Conservation (phyloP, 768 basidiomycete species). For the Holtermanniella nyarrowii region DNA sequence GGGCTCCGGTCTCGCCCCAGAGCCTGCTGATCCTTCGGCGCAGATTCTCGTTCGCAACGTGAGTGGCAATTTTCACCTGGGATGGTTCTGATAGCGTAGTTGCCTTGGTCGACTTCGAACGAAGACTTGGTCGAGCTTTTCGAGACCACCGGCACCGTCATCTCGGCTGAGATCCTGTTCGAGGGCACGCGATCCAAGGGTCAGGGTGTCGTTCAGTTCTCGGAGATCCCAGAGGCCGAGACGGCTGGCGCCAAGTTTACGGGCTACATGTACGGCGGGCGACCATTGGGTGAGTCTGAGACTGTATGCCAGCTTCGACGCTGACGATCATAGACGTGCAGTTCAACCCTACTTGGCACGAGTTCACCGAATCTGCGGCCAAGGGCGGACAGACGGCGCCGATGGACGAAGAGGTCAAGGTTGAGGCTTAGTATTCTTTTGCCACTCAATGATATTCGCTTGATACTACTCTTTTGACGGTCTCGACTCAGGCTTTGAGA, state of each 20-base stretch:
- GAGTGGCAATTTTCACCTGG: constrained; percentile 43
- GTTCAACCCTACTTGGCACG: constrained; percentile 93
- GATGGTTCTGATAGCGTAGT: constrained; percentile 43
- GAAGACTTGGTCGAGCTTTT: constrained; percentile 97
- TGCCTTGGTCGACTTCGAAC: constrained; percentile 98
- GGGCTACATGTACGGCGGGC: constrained; percentile 86
- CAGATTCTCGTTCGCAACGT: constrained; percentile 99
- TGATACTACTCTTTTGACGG: too few relatives aligned
- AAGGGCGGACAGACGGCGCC: constrained; percentile 50
- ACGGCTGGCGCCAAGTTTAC: constrained; percentile 97
- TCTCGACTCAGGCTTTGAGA: too few relatives aligned
- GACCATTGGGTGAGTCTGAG: constrained; percentile 59
- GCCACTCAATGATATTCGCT: background rate
- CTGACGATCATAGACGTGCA: constrained; percentile 56
- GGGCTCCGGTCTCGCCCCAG: constrained; percentile 30
- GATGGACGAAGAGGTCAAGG: too few relatives aligned
- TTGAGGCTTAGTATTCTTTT: too few relatives aligned
- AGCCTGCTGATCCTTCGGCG: constrained; percentile 67
- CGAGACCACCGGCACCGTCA: constrained; percentile 92
- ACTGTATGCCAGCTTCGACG: background rate
- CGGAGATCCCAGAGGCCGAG: constrained; percentile 75
- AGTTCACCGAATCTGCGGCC: constrained; percentile 76
- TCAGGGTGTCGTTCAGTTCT: constrained; percentile 90
- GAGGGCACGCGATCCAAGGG: constrained; percentile 89
- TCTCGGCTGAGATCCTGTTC: constrained; percentile 86